Evolutionary conservation across 176 grass and related monocot genomes (phyloP), one percentile per base, ranked within the genome.

Genomic region (Oryza nivara): DNA sequence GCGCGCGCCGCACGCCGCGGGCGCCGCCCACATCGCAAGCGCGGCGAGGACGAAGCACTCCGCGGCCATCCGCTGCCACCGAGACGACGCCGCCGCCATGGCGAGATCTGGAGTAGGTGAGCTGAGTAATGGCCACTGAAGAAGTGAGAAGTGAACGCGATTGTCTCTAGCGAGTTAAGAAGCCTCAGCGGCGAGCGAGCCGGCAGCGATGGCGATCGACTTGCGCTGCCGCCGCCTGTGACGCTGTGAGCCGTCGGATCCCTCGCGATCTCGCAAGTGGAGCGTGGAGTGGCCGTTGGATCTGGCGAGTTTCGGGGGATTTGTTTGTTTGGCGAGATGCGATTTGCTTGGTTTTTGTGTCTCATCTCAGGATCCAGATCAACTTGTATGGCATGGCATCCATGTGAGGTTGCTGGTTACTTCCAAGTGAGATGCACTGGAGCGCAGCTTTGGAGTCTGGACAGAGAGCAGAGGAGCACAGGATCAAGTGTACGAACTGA

Each of bases 81-180:
- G 49, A 52, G 14, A 17, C 49, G 49, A 5, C 49, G 43, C 1
- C 49, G 49, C 0, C 49, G 80, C 60, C 84, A 86, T 63, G 58
- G 58, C 16, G 56, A 87, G 89, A 91, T 91, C 85, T 87, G 75
- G 85, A 80, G 70, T 87, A 0, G 89, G 41, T 87, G 80, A 56
- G 80, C 9, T 0, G 74, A 84, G 89, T 90, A 74, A 90, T 86
- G 79, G 73, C 73, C 4, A 74, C 17, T 54, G 65, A 4, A 4
- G 2, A 26, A 25, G 63, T 61, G 70, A 15, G 22, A 32, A 32
- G 30, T 32, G 30, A 20, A 41, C 44, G 46, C 40, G 51, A 70
- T 1, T 85, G 88, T 89, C 78, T 44, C 35, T 54, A 77, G 65
- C 52, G 63, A 70, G 70, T 84, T 89, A 77, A 72, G 51, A 81